Evolutionary conservation across 805 yeast genomes (phyloP).

Genomic region (Lipomyces starkeyi): DNA sequence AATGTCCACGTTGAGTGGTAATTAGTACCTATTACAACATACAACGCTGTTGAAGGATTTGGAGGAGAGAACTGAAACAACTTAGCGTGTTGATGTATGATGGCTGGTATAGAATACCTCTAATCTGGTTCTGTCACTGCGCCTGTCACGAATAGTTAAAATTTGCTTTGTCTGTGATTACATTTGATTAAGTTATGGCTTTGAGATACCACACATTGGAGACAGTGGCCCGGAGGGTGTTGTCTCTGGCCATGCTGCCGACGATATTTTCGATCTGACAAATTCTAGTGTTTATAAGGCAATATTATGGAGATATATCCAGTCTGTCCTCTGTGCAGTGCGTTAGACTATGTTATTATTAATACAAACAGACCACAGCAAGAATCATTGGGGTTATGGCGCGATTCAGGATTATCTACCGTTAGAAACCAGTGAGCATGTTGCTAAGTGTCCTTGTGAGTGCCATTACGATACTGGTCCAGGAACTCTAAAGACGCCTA

Average conservation of each 20-base stretch:
- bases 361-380: too few species aligned
- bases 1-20: conserved; percentile 35
- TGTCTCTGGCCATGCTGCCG: background rate
- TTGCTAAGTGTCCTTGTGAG: too few species aligned
- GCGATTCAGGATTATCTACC: background rate
- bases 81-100: background rate
- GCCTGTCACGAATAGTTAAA: background rate
- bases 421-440: too few species aligned
- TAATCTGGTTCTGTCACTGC: background rate
- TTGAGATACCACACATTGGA: background rate
- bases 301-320: background rate
- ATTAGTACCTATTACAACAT: background rate
- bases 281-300: background rate
- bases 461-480: too few species aligned
- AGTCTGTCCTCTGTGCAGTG: background rate
- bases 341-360: too few species aligned
- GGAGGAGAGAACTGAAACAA: background rate
- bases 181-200: background rate
- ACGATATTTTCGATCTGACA: conserved; percentile 1
- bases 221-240: background rate
- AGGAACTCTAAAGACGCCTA: conserved; percentile 18
- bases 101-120: background rate
- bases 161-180: background rate
- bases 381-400: background rate
- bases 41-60: background rate